These are phyloP conservation scores for Panicum virgatum DNA, from an alignment of 202 grass and related monocot genomes.

Conservation along the genomic window DNA sequence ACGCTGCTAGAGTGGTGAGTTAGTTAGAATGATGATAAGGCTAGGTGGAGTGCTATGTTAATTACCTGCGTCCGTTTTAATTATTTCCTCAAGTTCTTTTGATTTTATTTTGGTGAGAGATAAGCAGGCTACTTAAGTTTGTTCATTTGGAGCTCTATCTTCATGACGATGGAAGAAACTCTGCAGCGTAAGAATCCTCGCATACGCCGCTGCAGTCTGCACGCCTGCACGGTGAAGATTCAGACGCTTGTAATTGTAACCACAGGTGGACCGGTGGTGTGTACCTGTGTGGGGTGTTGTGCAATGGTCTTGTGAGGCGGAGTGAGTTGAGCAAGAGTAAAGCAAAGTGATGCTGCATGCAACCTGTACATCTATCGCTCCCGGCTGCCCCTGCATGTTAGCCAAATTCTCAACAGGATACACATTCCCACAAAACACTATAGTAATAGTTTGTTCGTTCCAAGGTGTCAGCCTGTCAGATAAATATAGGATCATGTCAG, in stretches of 20 bases:
- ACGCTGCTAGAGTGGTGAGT: neutral
- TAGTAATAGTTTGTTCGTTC: neutral
- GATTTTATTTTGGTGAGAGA: neutral
- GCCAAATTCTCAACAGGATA: neutral
- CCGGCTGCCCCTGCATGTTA: neutral
- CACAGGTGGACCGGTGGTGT: neutral
- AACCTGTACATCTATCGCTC: neutral
- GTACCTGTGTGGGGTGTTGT: neutral
- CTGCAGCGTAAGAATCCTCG: neutral
- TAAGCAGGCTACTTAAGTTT: neutral
- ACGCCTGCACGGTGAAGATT: neutral
- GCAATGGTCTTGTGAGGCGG: neutral
- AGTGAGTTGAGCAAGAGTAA: neutral
- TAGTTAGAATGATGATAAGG: neutral
- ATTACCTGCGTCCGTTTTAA: constrained; percentile 21
- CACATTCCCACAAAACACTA: neutral
- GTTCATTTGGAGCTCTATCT: neutral
- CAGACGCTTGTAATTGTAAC: neutral
- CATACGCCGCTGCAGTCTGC: neutral
- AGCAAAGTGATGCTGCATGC: neutral
- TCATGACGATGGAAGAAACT: neutral
- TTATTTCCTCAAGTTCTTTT: neutral
- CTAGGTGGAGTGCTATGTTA: neutral
- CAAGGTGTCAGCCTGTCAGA: neutral
- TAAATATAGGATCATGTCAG: neutral